Base-by-base conservation (phyloP, 768 basidiomycete species). In the Suillus weaverae region DNA sequence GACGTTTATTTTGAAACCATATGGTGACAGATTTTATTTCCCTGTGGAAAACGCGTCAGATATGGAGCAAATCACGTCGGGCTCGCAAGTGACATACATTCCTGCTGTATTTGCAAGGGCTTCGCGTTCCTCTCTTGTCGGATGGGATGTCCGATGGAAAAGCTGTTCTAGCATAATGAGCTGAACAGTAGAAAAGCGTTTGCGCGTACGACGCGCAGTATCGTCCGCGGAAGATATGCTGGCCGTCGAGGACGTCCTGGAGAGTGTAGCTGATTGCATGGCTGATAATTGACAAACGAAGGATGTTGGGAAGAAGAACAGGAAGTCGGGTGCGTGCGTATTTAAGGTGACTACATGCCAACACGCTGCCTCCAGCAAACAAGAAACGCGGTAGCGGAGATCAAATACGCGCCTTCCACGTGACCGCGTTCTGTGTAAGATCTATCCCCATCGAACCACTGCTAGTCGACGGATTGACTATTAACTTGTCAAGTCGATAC, bases 91-190 rank as follows among this genome's bases (percentile, higher is more conserved):
- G 65, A 69, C 88, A 72, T 76, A 91, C 90, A 91, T 90, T 72
- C 79, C 81, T 14, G 86, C 86, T 13, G 85, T 79, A 50, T 74
- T 80, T 10, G 89, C 89, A 50, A 90, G 81, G 0, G 79, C 74
- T 67, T 91, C 90, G 67, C 90, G 85, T 67, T 91, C 86, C 66
- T 87, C 87, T 41, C 90, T 84, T n/a, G 88, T 88, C 5, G 90
- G 90, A 71, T 91, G 90, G 0, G 89, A 89, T 63, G 84, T 85
- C 66, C 84, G 81, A 76, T 89, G 89, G 72, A 87, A 91, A 51
- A 91, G 83, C 66, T 88, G 83, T 74, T 91, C 90, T 63, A 91
- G 85, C 80, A 89, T 83, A 67, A 84, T 84, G 70, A 91, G 84
- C 77, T 91, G 90, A 18, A 78, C 79, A 67, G 83, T 86, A 55